These are phyloP conservation scores for Tolypocladium nubicola DNA, from an alignment of 2,329 filamentous ascomycete genomes.

Conservation along the genomic window DNA sequence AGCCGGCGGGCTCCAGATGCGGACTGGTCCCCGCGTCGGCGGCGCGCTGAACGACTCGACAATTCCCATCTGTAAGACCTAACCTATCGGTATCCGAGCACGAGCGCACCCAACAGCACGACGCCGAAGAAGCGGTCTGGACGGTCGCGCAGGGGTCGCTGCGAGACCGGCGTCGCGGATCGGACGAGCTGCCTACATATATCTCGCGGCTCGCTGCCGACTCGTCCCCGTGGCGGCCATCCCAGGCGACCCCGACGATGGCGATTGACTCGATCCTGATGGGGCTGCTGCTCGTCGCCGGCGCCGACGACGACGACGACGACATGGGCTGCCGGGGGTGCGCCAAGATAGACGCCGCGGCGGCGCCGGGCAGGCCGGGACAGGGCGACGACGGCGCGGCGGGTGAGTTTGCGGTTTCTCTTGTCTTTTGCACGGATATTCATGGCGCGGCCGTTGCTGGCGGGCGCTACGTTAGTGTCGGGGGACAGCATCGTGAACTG, in stretches of 20 bases:
- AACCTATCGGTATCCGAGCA: neutral
- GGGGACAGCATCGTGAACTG: no score
- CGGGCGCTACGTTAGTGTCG: neutral
- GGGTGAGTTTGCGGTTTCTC: neutral
- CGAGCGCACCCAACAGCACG: neutral
- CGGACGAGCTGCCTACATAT: neutral
- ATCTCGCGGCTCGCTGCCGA: neutral
- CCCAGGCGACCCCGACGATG: neutral
- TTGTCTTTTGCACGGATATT: neutral
- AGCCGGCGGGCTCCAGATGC: no score
- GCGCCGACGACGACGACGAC: no score
- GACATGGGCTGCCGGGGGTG: constrained; percentile 1
- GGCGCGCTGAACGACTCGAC: no score
- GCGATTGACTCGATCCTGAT: neutral
- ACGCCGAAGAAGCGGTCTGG: neutral
- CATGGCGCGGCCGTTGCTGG: neutral
- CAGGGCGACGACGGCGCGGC: neutral
- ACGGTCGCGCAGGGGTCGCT: neutral
- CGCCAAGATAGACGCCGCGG: constrained; percentile 1
- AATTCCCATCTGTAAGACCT: no score
- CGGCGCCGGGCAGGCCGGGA: neutral
- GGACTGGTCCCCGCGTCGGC: no score
- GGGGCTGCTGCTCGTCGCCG: neutral
- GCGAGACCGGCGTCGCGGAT: neutral
- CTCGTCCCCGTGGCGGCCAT: no score